These are phyloP conservation scores for Forsythia suspensa DNA, from an alignment of 257 asterid species.

Conservation along the genomic window DNA sequence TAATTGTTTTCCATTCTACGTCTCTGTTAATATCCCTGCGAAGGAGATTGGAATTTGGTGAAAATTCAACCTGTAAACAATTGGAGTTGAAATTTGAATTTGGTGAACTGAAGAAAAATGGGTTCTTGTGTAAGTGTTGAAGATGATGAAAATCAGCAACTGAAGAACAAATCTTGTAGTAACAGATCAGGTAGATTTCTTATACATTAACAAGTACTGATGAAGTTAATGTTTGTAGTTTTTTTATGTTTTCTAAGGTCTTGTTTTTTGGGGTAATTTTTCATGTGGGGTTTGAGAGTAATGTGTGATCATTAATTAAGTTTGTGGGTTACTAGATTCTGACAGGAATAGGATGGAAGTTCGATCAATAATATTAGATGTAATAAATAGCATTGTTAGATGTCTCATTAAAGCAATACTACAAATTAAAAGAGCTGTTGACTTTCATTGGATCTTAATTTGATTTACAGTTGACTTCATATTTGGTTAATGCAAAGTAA, in stretches of 20 bases:
- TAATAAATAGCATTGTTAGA: not conserved
- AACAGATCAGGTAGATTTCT: constrained; percentile 32
- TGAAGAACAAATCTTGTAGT: constrained; percentile 32
- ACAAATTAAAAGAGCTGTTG: not conserved
- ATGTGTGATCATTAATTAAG: not conserved
- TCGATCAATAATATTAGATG: not conserved
- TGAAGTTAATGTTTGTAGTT: not conserved
- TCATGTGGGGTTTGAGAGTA: not conserved
- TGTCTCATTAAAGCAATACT: not conserved
- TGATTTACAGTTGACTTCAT: not conserved
- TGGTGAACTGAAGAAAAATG: constrained; percentile 43
- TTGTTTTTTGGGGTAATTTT: not conserved
- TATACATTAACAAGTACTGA: not conserved
- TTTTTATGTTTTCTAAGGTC: constrained; percentile 7
- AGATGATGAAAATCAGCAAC: constrained; percentile 35
- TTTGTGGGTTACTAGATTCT: not conserved
- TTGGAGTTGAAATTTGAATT: constrained; percentile 43
- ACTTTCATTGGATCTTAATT: constrained; percentile 6
- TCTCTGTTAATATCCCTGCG: constrained; percentile 17
- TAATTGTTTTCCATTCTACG: constrained; percentile 13
- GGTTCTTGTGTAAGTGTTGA: constrained; percentile 52
- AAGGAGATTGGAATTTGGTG: constrained; percentile 45
- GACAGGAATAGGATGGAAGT: not conserved
- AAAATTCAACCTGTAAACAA: constrained; percentile 9
- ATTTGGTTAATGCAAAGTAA: constrained; percentile 2